phyloP scores from a whole-genome alignment of 2,329 filamentous ascomycete genomes.

The Chaetomiaceae sp. region DNA sequence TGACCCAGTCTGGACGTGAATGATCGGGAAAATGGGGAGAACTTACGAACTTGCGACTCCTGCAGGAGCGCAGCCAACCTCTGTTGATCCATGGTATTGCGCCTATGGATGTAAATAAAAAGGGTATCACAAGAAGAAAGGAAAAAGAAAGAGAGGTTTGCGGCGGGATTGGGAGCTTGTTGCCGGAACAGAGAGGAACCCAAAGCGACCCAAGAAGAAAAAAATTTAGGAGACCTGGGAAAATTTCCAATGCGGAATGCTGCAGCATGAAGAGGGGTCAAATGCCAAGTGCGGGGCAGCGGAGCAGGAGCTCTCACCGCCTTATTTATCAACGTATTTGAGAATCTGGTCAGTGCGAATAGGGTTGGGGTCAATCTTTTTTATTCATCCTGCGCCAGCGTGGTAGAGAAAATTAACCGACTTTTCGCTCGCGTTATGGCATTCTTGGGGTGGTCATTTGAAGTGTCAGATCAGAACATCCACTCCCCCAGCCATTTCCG shows the following conservation, averaged over 20 bases:
- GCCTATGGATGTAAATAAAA: constrained; percentile 18
- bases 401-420: no score
- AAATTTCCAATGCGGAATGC: constrained; percentile 24
- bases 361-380: background rate
- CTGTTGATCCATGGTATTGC: constrained; percentile 25
- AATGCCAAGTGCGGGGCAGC: constrained; percentile 6
- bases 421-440: no score
- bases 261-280: constrained; percentile 4
- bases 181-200: background rate
- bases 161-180: background rate
- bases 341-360: no score
- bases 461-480: no score
- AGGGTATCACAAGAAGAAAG: constrained; percentile 19
- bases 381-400: no score
- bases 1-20: no score
- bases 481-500: no score
- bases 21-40: background rate
- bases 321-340: no score
- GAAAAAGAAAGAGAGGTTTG: constrained; percentile 11
- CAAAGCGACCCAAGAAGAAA: background rate
- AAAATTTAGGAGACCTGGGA: constrained; percentile 2
- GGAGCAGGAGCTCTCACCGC: constrained; percentile 1
- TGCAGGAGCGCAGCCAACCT: constrained; percentile 27
- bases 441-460: no score
- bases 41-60: constrained; percentile 29